phyloP scores from a whole-genome alignment of 2,329 filamentous ascomycete species.

The Fusarium tuaranense region DNA sequence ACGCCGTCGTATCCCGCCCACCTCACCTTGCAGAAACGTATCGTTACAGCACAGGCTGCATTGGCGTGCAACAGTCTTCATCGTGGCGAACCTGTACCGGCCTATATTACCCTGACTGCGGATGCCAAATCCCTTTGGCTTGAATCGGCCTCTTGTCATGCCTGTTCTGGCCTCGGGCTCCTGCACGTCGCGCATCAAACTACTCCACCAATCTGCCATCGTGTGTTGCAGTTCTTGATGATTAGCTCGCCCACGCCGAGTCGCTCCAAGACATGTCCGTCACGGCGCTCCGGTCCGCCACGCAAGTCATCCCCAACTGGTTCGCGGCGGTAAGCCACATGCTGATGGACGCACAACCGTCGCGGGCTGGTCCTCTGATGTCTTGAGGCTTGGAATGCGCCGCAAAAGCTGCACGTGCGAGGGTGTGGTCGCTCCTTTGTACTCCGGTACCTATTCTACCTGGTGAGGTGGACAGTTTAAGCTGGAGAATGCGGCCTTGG shows the following conservation, averaged over 20 bases:
- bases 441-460: slow-evolving; percentile 14
- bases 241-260: slow-evolving; percentile 27
- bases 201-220: slow-evolving; percentile 31
- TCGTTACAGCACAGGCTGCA: slow-evolving; percentile 41
- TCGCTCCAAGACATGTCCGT: slow-evolving; percentile 17
- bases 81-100: slow-evolving; percentile 29
- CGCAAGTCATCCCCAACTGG: slow-evolving; percentile 35
- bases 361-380: slow-evolving; percentile 31
- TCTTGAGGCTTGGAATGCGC: slow-evolving; percentile 42
- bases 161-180: slow-evolving; percentile 24
- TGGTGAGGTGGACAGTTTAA: slow-evolving; percentile 25
- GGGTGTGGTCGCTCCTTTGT: slow-evolving; percentile 32
- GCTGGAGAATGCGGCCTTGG: slow-evolving; percentile 28
- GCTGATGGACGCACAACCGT: slow-evolving; percentile 33
- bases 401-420: slow-evolving; percentile 42
- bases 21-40: slow-evolving; percentile 43
- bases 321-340: slow-evolving; percentile 41
- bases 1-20: slow-evolving; percentile 33
- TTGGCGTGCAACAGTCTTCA: slow-evolving; percentile 24
- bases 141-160: slow-evolving; percentile 24
- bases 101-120: slow-evolving; percentile 1
- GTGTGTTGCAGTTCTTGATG: slow-evolving; percentile 32
- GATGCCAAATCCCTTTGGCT: slow-evolving; percentile 21
- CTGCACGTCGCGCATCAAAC: slow-evolving; percentile 36
- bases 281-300: slow-evolving; percentile 19